Conservation (phyloP, 441 rosid species). For the Aquilaria agallochum region DNA sequence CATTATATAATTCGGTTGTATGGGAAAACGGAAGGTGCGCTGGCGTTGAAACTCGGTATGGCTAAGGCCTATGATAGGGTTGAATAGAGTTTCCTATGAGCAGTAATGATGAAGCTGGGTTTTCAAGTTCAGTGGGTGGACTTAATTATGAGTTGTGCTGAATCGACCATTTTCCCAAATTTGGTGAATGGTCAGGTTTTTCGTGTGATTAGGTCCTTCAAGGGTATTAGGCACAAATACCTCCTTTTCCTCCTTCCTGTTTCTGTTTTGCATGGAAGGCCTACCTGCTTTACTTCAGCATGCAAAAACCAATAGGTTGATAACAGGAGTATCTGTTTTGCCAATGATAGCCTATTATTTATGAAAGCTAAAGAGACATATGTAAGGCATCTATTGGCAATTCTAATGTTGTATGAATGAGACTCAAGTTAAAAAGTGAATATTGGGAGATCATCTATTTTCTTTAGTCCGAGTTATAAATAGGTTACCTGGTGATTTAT, state of each 20-base stretch:
- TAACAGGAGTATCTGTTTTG: neutral
- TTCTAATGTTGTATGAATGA: neutral
- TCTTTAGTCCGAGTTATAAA: neutral
- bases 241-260: neutral
- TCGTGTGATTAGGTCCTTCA: neutral
- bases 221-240: constrained; percentile 1
- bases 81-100: neutral
- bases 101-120: neutral
- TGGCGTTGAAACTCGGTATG: constrained; percentile 1
- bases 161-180: neutral
- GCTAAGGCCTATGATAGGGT: constrained; percentile 9
- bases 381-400: neutral
- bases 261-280: neutral
- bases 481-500: no score
- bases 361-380: neutral
- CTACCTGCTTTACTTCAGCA: neutral
- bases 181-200: neutral
- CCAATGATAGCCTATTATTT: neutral
- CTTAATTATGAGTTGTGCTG: neutral
- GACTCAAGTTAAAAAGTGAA: neutral
- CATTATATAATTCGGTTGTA: neutral
- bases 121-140: neutral
- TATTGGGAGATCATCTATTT: neutral
- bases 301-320: neutral
- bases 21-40: neutral